Evolutionary conservation across 2,329 filamentous ascomycete species (phyloP).

Genomic region (Parastagonospora nodorum): DNA sequence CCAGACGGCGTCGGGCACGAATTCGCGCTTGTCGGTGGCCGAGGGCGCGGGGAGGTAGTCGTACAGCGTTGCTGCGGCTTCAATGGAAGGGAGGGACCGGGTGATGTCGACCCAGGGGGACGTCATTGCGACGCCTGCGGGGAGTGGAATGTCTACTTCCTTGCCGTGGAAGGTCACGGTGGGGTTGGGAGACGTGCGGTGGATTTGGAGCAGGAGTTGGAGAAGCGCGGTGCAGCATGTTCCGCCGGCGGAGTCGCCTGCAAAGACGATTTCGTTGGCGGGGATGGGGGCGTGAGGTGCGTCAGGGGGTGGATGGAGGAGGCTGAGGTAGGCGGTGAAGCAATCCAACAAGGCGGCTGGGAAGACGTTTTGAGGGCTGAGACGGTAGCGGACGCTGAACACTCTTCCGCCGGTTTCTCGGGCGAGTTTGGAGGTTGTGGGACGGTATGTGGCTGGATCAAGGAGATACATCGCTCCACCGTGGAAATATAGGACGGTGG

Average conservation of each 20-base stretch:
- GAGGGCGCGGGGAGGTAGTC: constrained; percentile 66
- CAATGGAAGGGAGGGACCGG: constrained; percentile 64
- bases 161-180: constrained; percentile 66
- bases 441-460: constrained; percentile 71
- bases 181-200: constrained; percentile 49
- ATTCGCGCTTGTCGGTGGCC: constrained; percentile 41
- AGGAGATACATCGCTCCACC: constrained; percentile 76
- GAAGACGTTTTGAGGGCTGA: constrained; percentile 76
- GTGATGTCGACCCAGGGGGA: constrained; percentile 76
- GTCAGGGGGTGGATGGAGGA: constrained; percentile 72
- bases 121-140: constrained; percentile 66
- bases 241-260: constrained; percentile 77
- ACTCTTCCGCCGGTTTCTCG: constrained; percentile 69
- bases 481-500: constrained; percentile 75
- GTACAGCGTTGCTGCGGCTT: constrained; percentile 59
- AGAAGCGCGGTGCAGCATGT: constrained; percentile 70
- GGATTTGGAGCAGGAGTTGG: constrained; percentile 70
- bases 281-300: constrained; percentile 69
- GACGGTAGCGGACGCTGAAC: constrained; percentile 74
- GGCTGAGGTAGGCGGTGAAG: constrained; percentile 71
- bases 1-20: constrained; percentile 57
- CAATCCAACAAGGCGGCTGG: constrained; percentile 75
- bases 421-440: constrained; percentile 64
- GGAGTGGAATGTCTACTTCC: constrained; percentile 64
- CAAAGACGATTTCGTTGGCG: constrained; percentile 70